Percentiles rank a stretch among this genome's conserved stretches.
Conservation (phyloP, 2,329 filamentous ascomycete genomes). For the Blastomyces silverae region DNA sequence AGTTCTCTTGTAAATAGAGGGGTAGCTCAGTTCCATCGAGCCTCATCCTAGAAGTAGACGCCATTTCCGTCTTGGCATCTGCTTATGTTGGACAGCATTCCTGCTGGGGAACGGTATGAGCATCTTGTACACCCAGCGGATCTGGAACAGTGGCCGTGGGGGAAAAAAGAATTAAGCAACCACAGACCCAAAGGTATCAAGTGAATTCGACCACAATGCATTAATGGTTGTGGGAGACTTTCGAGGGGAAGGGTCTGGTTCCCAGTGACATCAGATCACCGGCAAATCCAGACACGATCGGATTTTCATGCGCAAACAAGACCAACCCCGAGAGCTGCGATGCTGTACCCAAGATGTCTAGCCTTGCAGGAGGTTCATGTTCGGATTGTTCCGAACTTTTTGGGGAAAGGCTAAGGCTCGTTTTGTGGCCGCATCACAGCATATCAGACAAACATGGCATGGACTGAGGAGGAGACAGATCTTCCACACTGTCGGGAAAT, state of each 20-base stretch:
- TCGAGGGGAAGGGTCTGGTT: background rate
- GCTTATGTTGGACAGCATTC: background rate
- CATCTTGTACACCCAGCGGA: slow-evolving; percentile 2
- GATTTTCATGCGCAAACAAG: background rate
- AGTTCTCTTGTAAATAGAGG: slow-evolving; percentile 1
- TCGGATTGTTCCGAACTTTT: background rate
- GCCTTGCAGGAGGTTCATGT: background rate
- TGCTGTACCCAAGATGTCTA: background rate
- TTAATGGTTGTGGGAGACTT: background rate
- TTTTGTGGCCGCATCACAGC: background rate
- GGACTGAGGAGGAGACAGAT: background rate
- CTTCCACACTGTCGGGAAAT: background rate
- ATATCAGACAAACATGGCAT: slow-evolving; percentile 1
- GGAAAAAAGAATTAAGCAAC: background rate
- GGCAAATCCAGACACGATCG: background rate
- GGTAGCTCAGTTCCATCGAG: background rate
- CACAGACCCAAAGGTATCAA: background rate
- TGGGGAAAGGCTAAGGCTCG: background rate
- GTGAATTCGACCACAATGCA: background rate
- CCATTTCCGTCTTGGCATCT: slow-evolving; percentile 6
- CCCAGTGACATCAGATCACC: background rate
- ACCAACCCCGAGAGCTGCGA: background rate
- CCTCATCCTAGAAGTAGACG: background rate
- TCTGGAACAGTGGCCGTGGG: background rate
- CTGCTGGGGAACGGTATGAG: background rate